Evolutionary conservation across 257 asterid species (phyloP).

Genomic region (Solanum sejunctum): DNA sequence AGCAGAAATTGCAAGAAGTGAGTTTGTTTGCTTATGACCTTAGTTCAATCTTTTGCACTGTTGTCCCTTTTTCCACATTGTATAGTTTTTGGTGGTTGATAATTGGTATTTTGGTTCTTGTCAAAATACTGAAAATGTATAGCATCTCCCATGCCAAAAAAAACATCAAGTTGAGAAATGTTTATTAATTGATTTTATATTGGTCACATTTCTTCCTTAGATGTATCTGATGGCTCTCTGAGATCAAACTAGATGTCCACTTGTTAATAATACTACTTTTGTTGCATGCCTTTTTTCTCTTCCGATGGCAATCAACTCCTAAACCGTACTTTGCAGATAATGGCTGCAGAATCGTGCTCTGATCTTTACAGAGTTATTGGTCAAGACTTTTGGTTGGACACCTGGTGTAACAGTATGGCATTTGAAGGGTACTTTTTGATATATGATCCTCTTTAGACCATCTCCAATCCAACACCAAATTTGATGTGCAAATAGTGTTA

Average conservation of each 20-base stretch:
- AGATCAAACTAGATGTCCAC: neutral
- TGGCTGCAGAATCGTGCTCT: constrained; percentile 72
- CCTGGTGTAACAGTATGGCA: constrained; percentile 75
- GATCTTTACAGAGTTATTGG: constrained; percentile 78
- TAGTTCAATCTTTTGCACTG: neutral
- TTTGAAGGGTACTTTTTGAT: constrained; percentile 62
- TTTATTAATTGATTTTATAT: neutral
- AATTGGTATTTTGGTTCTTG: neutral
- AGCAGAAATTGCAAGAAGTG: constrained; percentile 70
- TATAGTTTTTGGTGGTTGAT: neutral
- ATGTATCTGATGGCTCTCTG: neutral
- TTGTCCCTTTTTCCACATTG: neutral
- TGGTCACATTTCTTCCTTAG: neutral
- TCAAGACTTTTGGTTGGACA: constrained; percentile 89
- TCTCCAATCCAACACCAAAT: too few species aligned
- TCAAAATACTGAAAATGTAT: neutral
- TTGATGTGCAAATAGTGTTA: too few species aligned
- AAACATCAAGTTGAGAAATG: neutral
- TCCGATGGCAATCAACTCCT: neutral
- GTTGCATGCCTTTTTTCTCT: neutral
- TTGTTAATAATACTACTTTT: neutral
- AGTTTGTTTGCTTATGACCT: constrained; percentile 16
- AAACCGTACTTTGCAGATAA: constrained; percentile 40
- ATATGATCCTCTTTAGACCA: neutral
- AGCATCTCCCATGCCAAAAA: neutral